Base-by-base conservation (phyloP, 257 asterid species). In the Solanum rostratum region DNA sequence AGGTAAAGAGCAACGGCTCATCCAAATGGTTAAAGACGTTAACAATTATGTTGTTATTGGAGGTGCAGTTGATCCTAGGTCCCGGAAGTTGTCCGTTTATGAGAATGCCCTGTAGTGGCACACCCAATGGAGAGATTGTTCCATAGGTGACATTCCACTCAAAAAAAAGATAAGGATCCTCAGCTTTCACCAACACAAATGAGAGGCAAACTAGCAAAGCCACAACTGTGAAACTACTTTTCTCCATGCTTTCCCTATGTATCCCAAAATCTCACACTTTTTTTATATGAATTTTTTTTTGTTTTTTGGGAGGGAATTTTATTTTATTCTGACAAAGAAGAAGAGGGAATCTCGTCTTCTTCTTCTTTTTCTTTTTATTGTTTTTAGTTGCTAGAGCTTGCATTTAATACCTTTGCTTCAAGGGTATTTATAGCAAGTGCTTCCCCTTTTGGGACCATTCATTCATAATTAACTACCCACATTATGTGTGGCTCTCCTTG, bases 131-230 rank as follows among this genome's bases (percentile, higher is more conserved):
- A 11, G 85, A 22, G 27, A 83, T 83, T 16, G 81, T 83, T 12
- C 81, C 85, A 19, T 69, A 69, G 1, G 85, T 69, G 2, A 83
- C 81, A 49, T 83, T 69, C 85, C 85, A 83, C 14, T 83, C 85
- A 7, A 52, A 83, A 18, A 16, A 20, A 4, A 65, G 57, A 18
- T 83, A 69, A 24, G 85, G 81, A 20, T 83, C 81, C 81, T 83
- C 85, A 20, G n/a, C 81, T 14, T 49, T 71, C 45, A 66, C 81
- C 81, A 11, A 29, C 53, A 70, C 50, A 9, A 71, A 39, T 15
- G 71, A 30, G 39, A 83, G 85, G 68, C 69, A 52, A 66, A 60
- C 66, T 4, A 83, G 37, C 66, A 83, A 70, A 16, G 54, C 22
- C 70, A 49, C 43, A 50, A 83, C 50, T n/a, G 57, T 54, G 0